phyloP scores from a whole-genome alignment of 129 eudicot species.

The Tanacetum coccineum region DNA sequence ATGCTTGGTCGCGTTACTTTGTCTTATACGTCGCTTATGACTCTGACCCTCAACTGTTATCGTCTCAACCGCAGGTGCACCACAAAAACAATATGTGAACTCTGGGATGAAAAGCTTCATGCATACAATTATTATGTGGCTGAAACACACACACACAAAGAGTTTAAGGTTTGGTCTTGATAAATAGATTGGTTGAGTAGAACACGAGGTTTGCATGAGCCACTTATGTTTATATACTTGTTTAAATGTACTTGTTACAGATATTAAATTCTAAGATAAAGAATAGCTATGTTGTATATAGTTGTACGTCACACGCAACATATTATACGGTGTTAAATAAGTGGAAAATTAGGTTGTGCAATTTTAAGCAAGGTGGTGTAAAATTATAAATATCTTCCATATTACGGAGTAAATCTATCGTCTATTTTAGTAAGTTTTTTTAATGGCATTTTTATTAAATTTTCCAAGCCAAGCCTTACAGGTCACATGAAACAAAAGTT shows the following conservation, averaged over 20 bases:
- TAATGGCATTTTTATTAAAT: too few species aligned
- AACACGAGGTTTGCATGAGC: slow-evolving; percentile 23
- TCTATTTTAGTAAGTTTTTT: too few species aligned
- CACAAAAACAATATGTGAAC: slow-evolving; percentile 22
- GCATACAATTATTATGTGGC: neutral
- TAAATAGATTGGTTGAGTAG: neutral
- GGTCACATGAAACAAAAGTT: too few species aligned
- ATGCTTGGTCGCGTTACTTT: slow-evolving; percentile 11
- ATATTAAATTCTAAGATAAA: neutral
- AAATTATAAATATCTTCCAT: too few species aligned
- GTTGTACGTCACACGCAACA: neutral
- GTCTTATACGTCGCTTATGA: slow-evolving; percentile 22
- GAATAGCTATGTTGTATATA: neutral
- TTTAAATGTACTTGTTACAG: slow-evolving; percentile 11
- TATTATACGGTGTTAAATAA: neutral
- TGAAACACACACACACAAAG: neutral
- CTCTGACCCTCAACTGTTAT: slow-evolving; percentile 16
- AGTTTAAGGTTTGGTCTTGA: neutral
- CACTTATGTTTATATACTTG: slow-evolving; percentile 17
- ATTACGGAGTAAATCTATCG: too few species aligned
- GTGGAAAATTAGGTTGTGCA: neutral
- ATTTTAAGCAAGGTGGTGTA: too few species aligned
- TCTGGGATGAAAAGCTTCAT: slow-evolving; percentile 38
- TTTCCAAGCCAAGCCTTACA: too few species aligned
- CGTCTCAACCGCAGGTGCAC: slow-evolving; percentile 22